Evolutionary conservation across 2,329 filamentous ascomycete species (phyloP).

Genomic region (Sclerotiophoma versabilis): DNA sequence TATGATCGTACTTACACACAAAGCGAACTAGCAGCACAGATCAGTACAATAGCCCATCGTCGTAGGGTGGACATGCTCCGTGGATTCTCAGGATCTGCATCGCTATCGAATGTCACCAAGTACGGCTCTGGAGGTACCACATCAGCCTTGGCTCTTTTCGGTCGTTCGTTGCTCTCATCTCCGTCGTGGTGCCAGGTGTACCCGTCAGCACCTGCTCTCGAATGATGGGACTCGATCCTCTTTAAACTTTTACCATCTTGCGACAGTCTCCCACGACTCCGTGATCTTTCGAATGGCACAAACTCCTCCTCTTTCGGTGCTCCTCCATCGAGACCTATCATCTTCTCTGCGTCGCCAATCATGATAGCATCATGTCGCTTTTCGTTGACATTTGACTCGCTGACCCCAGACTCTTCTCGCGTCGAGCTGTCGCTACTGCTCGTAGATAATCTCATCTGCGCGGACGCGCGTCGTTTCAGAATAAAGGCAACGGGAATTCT

Average conservation of each 20-base stretch:
- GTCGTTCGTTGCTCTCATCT: slow-evolving; percentile 29
- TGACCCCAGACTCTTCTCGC: slow-evolving; percentile 8
- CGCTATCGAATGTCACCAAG: slow-evolving; percentile 77
- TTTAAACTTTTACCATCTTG: slow-evolving; percentile 27
- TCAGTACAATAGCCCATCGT: slow-evolving; percentile 81
- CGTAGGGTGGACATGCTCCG: slow-evolving; percentile 69
- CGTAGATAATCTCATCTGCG: background rate
- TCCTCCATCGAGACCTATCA: slow-evolving; percentile 17
- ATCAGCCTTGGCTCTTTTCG: slow-evolving; percentile 30
- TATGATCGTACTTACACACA: slow-evolving; percentile 74
- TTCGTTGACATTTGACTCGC: slow-evolving; percentile 23
- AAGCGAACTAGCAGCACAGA: slow-evolving; percentile 76
- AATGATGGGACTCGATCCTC: slow-evolving; percentile 41
- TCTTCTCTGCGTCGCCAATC: slow-evolving; percentile 24
- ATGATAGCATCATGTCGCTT: slow-evolving; percentile 13
- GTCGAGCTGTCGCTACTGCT: slow-evolving; percentile 16
- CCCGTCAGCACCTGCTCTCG: slow-evolving; percentile 48
- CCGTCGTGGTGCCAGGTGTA: slow-evolving; percentile 46
- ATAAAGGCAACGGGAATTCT: no score
- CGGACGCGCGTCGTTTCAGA: background rate
- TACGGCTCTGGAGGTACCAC: slow-evolving; percentile 52
- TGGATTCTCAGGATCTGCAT: slow-evolving; percentile 76
- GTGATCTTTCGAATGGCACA: background rate
- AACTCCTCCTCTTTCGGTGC: slow-evolving; percentile 2
- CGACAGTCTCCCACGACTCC: slow-evolving; percentile 19